phyloP scores from a whole-genome alignment of 139 green algal species.

The Tetradesmus lagerheimii region DNA sequence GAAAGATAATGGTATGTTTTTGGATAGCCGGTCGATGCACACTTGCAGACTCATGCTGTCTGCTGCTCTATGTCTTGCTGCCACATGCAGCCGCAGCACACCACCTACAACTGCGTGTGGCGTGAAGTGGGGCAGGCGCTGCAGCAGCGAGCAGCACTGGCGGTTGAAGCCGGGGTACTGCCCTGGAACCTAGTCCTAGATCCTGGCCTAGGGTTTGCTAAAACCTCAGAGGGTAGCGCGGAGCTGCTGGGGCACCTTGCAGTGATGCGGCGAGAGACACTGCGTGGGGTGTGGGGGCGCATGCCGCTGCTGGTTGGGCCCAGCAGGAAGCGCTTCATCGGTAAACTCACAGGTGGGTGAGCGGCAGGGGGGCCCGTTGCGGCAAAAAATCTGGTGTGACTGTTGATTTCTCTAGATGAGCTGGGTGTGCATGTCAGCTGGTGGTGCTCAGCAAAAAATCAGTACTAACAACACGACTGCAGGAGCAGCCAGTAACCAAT shows the following conservation, averaged over 20 bases:
- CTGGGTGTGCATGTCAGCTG: too few species aligned
- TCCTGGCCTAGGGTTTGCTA: conserved; percentile 94
- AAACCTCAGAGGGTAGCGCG: conserved; percentile 76
- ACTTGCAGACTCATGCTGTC: too few species aligned
- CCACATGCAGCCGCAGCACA: conserved; percentile 53
- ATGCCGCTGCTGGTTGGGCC: conserved; percentile 81
- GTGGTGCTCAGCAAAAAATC: too few species aligned
- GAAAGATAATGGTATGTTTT: too few species aligned
- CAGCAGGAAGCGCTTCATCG: conserved; percentile 88
- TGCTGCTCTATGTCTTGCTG: background rate
- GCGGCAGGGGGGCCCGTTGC: too few species aligned
- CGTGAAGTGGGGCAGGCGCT: conserved; percentile 72
- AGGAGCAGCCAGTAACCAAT: too few species aligned
- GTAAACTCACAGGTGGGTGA: conserved; percentile 64
- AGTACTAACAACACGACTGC: too few species aligned
- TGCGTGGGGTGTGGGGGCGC: conserved; percentile 48
- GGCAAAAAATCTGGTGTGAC: too few species aligned
- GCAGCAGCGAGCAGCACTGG: conserved; percentile 57
- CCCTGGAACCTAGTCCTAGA: conserved; percentile 92
- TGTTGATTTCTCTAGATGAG: too few species aligned
- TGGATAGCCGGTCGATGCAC: too few species aligned
- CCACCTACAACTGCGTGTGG: conserved; percentile 72
- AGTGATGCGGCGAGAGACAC: conserved; percentile 52
- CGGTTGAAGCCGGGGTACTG: conserved; percentile 80
- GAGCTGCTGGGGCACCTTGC: conserved; percentile 76